These are phyloP conservation scores for Agroathelia rolfsii DNA, from an alignment of 1,284 basidiomycete genomes.

Conservation along the genomic window DNA sequence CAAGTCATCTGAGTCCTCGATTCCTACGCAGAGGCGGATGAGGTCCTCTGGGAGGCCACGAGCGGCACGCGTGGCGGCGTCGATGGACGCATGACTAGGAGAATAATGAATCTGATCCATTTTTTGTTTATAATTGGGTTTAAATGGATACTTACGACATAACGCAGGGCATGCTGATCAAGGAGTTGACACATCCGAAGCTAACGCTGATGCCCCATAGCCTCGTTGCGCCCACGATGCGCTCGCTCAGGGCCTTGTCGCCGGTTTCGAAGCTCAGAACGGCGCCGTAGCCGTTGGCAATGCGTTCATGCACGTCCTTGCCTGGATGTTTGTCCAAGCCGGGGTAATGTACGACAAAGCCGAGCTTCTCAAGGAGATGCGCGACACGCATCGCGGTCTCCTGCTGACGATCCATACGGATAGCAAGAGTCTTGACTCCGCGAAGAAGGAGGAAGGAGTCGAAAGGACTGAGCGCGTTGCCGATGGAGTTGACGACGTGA, in stretches of 20 bases:
- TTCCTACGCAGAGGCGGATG: constrained; percentile 96
- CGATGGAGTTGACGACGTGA: constrained; percentile 93
- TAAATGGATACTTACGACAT: constrained; percentile 77
- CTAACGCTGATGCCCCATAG: constrained; percentile 98
- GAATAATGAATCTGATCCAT: constrained; percentile 8
- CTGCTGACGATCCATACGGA: constrained; percentile 96
- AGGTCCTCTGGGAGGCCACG: constrained; percentile 96
- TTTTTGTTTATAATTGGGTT: constrained; percentile 4
- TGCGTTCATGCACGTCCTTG: constrained; percentile 79
- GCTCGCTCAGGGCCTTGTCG: constrained; percentile 84
- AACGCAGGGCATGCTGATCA: constrained; percentile 99
- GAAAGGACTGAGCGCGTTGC: constrained; percentile 93
- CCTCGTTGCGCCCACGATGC: constrained; percentile 85
- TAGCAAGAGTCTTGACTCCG: constrained; percentile 93
- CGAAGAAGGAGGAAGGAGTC: constrained; percentile 94
- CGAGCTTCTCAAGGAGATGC: constrained; percentile 76
- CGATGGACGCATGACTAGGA: constrained; percentile 92
- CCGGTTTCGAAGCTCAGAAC: constrained; percentile 94
- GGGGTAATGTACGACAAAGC: constrained; percentile 93
- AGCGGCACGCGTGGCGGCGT: constrained; percentile 84
- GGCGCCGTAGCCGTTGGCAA: constrained; percentile 85
- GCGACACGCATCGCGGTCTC: constrained; percentile 79
- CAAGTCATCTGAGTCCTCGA: constrained; percentile 90
- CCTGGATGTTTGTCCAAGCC: constrained; percentile 81
- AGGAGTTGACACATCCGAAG: constrained; percentile 95